These are phyloP conservation scores for Fusarium pseudograminearum DNA, from an alignment of 2,329 filamentous ascomycete genomes.

Conservation along the genomic window DNA sequence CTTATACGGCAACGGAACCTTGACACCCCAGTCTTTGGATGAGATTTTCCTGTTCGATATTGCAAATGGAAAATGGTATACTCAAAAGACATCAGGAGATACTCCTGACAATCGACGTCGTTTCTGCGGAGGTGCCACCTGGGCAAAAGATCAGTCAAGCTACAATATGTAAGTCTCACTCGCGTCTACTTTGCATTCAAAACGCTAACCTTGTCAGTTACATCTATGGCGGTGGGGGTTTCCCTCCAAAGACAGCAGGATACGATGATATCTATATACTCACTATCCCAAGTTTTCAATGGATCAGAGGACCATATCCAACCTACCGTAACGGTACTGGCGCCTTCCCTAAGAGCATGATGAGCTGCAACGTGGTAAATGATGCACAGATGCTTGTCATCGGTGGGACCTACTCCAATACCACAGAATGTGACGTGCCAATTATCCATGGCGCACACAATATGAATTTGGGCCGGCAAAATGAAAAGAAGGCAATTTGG, in stretches of 20 bases:
- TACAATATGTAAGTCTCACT: constrained; percentile 6
- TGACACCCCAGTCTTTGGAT: neutral
- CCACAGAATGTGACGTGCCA: neutral
- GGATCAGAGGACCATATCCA: constrained; percentile 8
- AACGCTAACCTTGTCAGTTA: neutral
- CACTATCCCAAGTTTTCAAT: constrained; percentile 13
- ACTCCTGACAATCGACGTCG: neutral
- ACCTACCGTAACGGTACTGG: neutral
- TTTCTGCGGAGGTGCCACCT: constrained; percentile 7
- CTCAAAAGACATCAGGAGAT: neutral
- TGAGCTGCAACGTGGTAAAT: constrained; percentile 10
- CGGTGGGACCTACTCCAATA: neutral
- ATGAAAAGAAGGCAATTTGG: constrained; percentile 5
- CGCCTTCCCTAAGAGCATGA: constrained; percentile 1
- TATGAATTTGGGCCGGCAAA: constrained; percentile 8
- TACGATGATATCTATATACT: constrained; percentile 20
- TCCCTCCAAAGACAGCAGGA: neutral
- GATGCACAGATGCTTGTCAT: constrained; percentile 8
- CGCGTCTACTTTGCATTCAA: too few relatives aligned
- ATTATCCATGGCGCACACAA: neutral
- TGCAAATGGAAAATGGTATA: constrained; percentile 9
- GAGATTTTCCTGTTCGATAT: constrained; percentile 4
- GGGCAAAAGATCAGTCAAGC: constrained; percentile 7
- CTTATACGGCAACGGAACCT: neutral
- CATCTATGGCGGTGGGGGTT: constrained; percentile 2